phyloP scores from a whole-genome alignment of 768 basidiomycete genomes.

The Serendipita sp. region DNA sequence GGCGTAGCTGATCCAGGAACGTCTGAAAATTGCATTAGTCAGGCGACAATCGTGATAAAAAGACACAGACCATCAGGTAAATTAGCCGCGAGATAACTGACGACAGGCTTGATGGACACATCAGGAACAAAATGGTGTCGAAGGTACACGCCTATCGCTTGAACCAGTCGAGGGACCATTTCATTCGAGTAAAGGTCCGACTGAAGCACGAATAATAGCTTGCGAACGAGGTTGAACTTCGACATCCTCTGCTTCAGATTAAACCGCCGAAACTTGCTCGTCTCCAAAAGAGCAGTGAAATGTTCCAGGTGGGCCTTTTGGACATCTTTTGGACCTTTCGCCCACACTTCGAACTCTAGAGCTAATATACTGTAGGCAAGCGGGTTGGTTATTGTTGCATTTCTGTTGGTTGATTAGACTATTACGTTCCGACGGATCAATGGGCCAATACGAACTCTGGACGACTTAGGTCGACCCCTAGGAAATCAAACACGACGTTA shows the following conservation, averaged over 20 bases:
- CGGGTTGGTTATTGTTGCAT: conserved; percentile 68
- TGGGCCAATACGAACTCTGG: conserved; percentile 44
- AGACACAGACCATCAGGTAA: conserved; percentile 44
- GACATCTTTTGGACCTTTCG: conserved; percentile 50
- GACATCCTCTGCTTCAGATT: conserved; percentile 58
- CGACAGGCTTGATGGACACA: conserved; percentile 66
- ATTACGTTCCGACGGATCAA: not conserved
- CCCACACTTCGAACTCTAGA: conserved; percentile 86
- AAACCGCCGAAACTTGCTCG: conserved; percentile 60
- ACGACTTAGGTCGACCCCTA: conserved; percentile 68
- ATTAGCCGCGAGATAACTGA: conserved; percentile 74
- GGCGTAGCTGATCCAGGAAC: conserved; percentile 28
- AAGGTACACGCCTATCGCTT: conserved; percentile 44
- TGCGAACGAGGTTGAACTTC: conserved; percentile 56
- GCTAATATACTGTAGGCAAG: conserved; percentile 71
- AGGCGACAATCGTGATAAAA: not conserved
- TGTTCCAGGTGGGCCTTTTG: conserved; percentile 68
- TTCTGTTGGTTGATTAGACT: conserved; percentile 26
- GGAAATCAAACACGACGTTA: conserved; percentile 69
- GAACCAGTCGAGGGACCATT: conserved; percentile 33
- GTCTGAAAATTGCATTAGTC: not conserved
- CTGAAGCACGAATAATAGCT: conserved; percentile 67
- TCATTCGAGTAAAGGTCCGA: conserved; percentile 57
- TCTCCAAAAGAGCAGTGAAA: conserved; percentile 54
- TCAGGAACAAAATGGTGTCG: conserved; percentile 55